Conservation (phyloP, 352 stramenopile genomes). For the Globisporangium camurandrum region DNA sequence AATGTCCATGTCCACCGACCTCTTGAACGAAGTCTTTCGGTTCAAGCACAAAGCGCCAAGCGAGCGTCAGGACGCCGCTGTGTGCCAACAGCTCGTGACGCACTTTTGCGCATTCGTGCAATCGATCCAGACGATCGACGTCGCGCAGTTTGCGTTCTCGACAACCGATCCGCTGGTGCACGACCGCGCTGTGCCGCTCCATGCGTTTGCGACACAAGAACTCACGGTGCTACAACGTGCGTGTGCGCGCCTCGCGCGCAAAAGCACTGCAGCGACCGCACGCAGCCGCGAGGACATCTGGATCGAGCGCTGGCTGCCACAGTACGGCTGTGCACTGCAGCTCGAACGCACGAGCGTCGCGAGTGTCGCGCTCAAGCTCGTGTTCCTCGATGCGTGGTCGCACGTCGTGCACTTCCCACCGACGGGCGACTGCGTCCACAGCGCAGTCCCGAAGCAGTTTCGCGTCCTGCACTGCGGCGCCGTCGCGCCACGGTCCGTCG, state of each 20-base stretch:
- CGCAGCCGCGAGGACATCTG: slow-evolving; percentile 18
- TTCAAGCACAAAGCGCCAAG: slow-evolving; percentile 37
- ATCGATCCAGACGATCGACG: slow-evolving; percentile 7
- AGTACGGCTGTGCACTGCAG: slow-evolving; percentile 18
- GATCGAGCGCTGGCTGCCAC: slow-evolving; percentile 32
- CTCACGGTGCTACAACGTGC: slow-evolving; percentile 13
- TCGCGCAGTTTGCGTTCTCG: slow-evolving; percentile 9
- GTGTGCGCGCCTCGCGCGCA: background rate
- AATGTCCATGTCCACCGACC: background rate
- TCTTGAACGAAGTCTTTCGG: slow-evolving; percentile 30
- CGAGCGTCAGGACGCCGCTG: slow-evolving; percentile 14
- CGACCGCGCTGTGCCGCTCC: slow-evolving; percentile 17
- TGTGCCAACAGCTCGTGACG: slow-evolving; percentile 16
- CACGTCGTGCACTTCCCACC: slow-evolving; percentile 25
- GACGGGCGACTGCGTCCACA: slow-evolving; percentile 23
- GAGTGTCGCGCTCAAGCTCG: slow-evolving; percentile 21
- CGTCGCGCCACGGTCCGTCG: slow-evolving; percentile 13
- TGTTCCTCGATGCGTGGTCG: slow-evolving; percentile 40
- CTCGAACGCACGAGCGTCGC: background rate
- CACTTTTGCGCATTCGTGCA: slow-evolving; percentile 16
- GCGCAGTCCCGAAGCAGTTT: slow-evolving; percentile 22
- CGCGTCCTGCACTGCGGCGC: slow-evolving; percentile 23
- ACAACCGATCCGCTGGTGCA: slow-evolving; percentile 11
- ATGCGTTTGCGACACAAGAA: slow-evolving; percentile 21
- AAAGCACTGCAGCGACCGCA: background rate